These are phyloP conservation scores for Urochloa ruziziensis DNA, from an alignment of 176 grass and related monocot genomes.

Conservation along the genomic window DNA sequence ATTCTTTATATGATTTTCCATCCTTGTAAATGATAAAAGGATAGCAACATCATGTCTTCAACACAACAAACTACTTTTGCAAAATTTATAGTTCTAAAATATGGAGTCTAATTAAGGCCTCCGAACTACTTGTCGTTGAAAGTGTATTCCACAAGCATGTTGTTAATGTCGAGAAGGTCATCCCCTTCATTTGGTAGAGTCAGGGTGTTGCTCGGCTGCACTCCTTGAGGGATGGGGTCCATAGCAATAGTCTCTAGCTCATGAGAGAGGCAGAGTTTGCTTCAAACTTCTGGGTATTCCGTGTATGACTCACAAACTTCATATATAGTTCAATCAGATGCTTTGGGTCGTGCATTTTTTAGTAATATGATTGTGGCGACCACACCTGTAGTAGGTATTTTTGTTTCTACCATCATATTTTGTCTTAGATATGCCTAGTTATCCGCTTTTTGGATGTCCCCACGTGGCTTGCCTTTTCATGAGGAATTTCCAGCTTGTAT, in stretches of 20 bases:
- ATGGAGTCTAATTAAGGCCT: not conserved
- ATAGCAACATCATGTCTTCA: no score
- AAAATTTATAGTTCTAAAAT: no score
- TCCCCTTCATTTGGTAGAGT: not conserved
- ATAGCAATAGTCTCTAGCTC: not conserved
- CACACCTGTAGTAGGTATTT: no score
- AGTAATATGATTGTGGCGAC: no score
- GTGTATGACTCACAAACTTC: not conserved
- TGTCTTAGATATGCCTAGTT: no score
- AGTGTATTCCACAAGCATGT: not conserved
- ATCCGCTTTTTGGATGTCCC: not conserved
- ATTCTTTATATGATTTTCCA: no score
- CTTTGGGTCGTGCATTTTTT: not conserved
- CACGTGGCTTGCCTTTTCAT: not conserved
- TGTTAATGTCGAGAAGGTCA: not conserved
- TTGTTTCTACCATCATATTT: no score
- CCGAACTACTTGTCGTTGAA: not conserved
- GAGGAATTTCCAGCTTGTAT: not conserved
- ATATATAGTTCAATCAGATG: not conserved
- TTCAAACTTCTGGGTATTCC: not conserved
- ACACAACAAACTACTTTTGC: no score
- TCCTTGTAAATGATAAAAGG: no score
- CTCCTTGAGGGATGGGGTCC: not conserved
- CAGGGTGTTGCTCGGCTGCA: not conserved
- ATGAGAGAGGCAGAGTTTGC: not conserved